Base-by-base conservation (phyloP, 805 yeast species). In the Myxozyma vanderwaltii region DNA sequence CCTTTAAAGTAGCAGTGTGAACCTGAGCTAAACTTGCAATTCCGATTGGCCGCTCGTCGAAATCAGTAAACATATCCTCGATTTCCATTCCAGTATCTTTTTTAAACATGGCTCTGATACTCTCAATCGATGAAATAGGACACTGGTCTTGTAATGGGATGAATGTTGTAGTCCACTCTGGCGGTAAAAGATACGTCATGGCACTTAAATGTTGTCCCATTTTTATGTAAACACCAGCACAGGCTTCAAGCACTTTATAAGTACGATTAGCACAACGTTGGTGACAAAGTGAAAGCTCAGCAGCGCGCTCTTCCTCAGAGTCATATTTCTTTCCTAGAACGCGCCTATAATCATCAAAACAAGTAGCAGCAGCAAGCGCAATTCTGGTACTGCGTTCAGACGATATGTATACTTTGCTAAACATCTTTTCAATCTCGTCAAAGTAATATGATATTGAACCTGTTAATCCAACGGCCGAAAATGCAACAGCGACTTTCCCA, bases 11-110 rank as follows among this genome's bases (percentile, higher is more conserved):
- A 0, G 95, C 99, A 24, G 78, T 75, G 74, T 94, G 98, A 4
- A 94, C 99, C 70, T 94, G 99, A 0, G 99, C 99, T 64, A 94
- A 77, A 0, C 97, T 89, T 0, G 99, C 99, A 4, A 89, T 95
- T 1, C 99, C 99, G 43, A 94, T 85, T 0, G 99, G 99, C 8
- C 71, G 73, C 0, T 81, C 79, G 59, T 86, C 81, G 69, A 94
- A 89, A 40, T 80, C 82, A 8, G 75, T 71, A 71, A 94, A 94
- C 43, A 83, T 65, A 0, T 88, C 94, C 19, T 79, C 80, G 13
- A 92, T 70, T 1, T 76, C 61, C 13, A 70, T 66, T 1, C 91
- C 91, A 63, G 88, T 75, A 71, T 94, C 99, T 1, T 72, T 69
- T 47, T 70, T 67, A 67, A 94, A 84, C 87, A 94, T 81, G 15